Evolutionary conservation across 495 filamentous ascomycete species (phyloP), one percentile per base, ranked within the genome.

Genomic region (Daldinia caldariorum): DNA sequence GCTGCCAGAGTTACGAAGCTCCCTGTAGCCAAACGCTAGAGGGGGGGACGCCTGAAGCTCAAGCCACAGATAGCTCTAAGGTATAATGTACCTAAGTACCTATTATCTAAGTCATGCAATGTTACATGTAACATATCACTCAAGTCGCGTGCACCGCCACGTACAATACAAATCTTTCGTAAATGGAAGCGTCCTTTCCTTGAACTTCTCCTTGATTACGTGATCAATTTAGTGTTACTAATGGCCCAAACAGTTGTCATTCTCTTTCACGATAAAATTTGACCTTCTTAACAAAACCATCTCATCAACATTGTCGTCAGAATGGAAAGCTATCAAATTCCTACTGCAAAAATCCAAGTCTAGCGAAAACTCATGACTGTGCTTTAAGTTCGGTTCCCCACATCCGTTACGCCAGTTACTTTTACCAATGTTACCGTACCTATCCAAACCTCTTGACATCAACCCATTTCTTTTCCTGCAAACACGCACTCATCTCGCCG

Each of bases 1-100:
- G 75, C 72, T 76, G 71, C 71, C 67, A 73, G 67, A 70, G 68
- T 77, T 75, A 76, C 73, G 72, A 75, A 74, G 74, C 72, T 74
- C 63, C 51, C 47, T 49, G 51, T 22, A 62, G 35, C 53, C 47
- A 63, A 63, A 63, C 45, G 34, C 50, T 13, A 58, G 61, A 14
- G 10, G 22, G 2, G 51, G 2, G 41, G n/a, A 45, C 29, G 41
- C 20, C 41, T 29, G 34, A 37, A 67, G 69, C 69, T 71, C 54
- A 43, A 63, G 63, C 63, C 63, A 64, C 60, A 34, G 16, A 29
- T n/a, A 63, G 61, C 61, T 63, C 61, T 14, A 20, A 51, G 31
- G 49, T n/a, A 20, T 3, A 0, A 20, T 20, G 43, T 47, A 47
- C 43, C 18, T 32, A 53, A 3, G 49, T 56, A 56, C 16, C n/a